A percentile compares a stretch with the other conserved stretches of the same genome.
Conservation (phyloP, 305 asterid species). For the Stenogyne calaminthoides region DNA sequence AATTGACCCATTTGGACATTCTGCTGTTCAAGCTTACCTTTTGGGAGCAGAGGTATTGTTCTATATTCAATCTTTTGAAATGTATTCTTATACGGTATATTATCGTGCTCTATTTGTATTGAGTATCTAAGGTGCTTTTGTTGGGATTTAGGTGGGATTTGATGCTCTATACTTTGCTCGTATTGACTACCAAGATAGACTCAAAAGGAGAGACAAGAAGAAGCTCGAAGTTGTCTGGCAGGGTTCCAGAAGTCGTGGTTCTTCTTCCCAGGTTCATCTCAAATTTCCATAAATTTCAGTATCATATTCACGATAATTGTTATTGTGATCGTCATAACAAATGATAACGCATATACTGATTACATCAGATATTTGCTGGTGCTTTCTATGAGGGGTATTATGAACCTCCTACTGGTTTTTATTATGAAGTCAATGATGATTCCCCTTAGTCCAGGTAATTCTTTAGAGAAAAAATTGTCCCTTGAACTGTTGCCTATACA, state of each 20-base stretch:
- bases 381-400: slow-evolving; percentile 87
- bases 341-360: background rate
- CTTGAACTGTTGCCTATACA: slow-evolving; percentile 26
- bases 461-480: background rate
- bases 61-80: slow-evolving; percentile 12
- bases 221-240: slow-evolving; percentile 92
- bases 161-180: slow-evolving; percentile 95
- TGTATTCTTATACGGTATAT: background rate
- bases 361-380: slow-evolving; percentile 85
- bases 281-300: slow-evolving; percentile 7
- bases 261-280: slow-evolving; percentile 77
- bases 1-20: slow-evolving; percentile 99
- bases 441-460: slow-evolving; percentile 87
- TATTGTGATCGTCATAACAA: slow-evolving; percentile 14
- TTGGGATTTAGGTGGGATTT: slow-evolving; percentile 79
- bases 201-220: slow-evolving; percentile 74
- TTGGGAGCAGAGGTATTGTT: slow-evolving; percentile 85
- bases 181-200: slow-evolving; percentile 98
- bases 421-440: slow-evolving; percentile 81
- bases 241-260: slow-evolving; percentile 82
- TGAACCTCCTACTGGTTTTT: slow-evolving; percentile 86
- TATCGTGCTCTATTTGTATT: background rate
- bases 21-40: slow-evolving; percentile 98
- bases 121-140: slow-evolving; percentile 16
- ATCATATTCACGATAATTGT: background rate